Conservation (phyloP, 163 green algal species). For the Chloroidium sp. region DNA sequence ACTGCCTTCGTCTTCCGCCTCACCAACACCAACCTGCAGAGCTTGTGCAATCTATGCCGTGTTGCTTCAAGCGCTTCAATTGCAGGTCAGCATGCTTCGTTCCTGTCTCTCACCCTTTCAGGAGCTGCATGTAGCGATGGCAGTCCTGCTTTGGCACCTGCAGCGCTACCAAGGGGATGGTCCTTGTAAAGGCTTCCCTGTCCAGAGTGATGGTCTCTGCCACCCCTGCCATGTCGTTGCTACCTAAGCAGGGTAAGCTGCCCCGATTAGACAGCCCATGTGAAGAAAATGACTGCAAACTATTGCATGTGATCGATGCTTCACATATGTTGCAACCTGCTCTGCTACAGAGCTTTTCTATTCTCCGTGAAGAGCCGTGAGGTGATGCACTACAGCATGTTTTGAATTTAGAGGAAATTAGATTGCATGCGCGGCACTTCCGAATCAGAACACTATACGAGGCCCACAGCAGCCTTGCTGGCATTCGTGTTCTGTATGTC, state of each 20-base stretch:
- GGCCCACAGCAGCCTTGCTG: too few species aligned
- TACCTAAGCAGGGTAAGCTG: background rate
- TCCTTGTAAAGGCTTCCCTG: constrained; percentile 33
- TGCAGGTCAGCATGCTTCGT: background rate
- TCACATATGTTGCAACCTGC: too few species aligned
- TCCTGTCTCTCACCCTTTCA: constrained; percentile 40
- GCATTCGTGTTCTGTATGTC: too few species aligned
- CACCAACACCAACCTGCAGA: constrained; percentile 60
- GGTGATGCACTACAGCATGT: too few species aligned
- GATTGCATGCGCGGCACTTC: too few species aligned
- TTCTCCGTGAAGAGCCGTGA: too few species aligned
- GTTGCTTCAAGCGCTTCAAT: background rate
- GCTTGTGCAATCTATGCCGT: background rate
- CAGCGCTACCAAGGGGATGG: constrained; percentile 41
- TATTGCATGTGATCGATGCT: too few species aligned
- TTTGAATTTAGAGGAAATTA: too few species aligned
- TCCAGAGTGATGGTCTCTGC: constrained; percentile 19
- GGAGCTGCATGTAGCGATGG: constrained; percentile 49
- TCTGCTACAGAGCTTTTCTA: too few species aligned
- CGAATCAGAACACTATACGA: too few species aligned
- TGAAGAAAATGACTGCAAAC: too few species aligned
- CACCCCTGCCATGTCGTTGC: background rate
- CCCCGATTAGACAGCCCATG: background rate
- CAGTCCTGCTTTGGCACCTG: constrained; percentile 43
- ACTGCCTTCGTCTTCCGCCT: constrained; percentile 56